Evolutionary conservation across 208 protist species (phyloP).

Genomic region (Endotrypanum monterogeii): DNA sequence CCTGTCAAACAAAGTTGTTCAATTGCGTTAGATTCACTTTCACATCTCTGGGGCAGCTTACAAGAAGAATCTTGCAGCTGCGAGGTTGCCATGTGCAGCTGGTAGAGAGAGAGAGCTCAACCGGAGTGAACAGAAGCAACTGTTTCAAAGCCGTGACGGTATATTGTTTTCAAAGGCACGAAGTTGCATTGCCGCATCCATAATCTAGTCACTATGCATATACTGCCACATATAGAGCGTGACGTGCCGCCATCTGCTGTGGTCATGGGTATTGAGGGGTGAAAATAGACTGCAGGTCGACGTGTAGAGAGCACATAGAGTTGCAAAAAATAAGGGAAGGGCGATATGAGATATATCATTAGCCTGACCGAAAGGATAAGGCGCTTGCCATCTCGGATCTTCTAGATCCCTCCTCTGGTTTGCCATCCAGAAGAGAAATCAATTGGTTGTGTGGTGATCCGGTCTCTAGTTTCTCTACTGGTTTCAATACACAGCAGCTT

Average conservation of each 20-base stretch:
- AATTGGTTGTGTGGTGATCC: no score
- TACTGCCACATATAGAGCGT: constrained; percentile 13
- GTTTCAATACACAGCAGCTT: background rate
- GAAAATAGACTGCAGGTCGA: background rate
- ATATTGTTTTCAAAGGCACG: no score
- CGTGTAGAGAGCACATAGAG: background rate
- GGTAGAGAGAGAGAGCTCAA: no score
- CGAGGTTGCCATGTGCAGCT: background rate
- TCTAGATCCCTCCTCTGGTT: background rate
- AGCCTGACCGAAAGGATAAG: background rate
- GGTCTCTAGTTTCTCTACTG: no score
- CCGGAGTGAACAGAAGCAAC: no score
- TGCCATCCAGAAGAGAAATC: background rate
- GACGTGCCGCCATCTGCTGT: constrained; percentile 5
- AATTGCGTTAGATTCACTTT: constrained; percentile 20
- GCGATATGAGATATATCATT: background rate
- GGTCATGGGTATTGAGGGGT: background rate
- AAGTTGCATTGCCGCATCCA: no score
- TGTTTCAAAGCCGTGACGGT: no score
- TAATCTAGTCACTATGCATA: background rate
- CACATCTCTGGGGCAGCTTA: constrained; percentile 15
- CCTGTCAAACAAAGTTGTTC: constrained; percentile 10
- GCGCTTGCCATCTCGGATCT: background rate
- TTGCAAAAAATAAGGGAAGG: background rate
- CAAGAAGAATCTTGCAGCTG: constrained; percentile 23